Conservation (phyloP, 2,329 filamentous ascomycete species). For the Aspergillus sergii region DNA sequence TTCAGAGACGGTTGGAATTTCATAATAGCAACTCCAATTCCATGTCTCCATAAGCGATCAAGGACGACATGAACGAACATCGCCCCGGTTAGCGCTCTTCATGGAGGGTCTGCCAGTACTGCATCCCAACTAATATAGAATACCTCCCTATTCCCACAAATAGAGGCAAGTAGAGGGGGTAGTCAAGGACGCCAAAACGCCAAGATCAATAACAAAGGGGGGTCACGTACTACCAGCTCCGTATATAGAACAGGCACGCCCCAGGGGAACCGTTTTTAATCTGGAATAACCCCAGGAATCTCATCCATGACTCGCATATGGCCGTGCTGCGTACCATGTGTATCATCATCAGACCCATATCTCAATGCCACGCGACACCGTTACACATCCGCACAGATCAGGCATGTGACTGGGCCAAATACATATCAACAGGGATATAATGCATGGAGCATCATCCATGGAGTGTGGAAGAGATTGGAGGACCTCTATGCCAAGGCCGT, state of each 20-base stretch:
- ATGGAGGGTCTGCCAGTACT: too few relatives aligned
- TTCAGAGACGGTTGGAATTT: neutral
- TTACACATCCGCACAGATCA: neutral
- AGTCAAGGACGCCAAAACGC: neutral
- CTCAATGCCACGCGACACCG: neutral
- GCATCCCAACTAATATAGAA: neutral
- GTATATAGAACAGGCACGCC: too few relatives aligned
- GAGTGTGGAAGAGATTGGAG: neutral
- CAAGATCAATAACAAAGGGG: neutral
- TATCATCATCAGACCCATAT: too few relatives aligned
- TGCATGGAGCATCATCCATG: too few relatives aligned
- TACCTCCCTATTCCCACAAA: neutral
- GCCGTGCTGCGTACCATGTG: too few relatives aligned
- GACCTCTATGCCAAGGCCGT: neutral
- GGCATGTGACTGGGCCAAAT: neutral
- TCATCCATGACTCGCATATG: neutral
- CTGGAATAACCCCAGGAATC: neutral
- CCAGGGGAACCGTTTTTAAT: neutral
- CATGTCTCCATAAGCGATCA: neutral
- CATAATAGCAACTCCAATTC: neutral
- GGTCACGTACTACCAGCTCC: too few relatives aligned
- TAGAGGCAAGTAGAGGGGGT: neutral
- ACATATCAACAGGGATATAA: too few relatives aligned
- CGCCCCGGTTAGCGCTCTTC: neutral
- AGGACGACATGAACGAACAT: neutral